phyloP scores from a whole-genome alignment of 2,329 filamentous ascomycete genomes.

The Colletotrichum truncatum region DNA sequence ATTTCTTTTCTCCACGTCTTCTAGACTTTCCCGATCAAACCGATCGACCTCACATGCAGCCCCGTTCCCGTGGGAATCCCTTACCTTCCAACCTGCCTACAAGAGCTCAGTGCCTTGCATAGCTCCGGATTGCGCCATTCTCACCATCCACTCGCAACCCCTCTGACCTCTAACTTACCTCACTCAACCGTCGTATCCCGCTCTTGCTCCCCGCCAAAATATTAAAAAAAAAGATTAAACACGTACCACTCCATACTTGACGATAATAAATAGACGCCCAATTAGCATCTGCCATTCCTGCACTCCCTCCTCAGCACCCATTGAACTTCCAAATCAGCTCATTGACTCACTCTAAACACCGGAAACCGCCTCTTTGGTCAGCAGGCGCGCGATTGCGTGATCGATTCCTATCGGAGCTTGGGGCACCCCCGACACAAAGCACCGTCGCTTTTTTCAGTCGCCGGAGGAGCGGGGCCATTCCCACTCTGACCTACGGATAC shows the following conservation, averaged over 20 bases:
- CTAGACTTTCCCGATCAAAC: constrained; percentile 14
- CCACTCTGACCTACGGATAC: constrained; percentile 19
- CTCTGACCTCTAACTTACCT: background rate
- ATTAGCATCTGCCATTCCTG: background rate
- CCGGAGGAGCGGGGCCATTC: constrained; percentile 22
- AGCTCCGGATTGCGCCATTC: constrained; percentile 26
- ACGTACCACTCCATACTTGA: background rate
- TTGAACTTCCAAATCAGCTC: background rate
- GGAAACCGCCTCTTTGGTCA: constrained; percentile 13
- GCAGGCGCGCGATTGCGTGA: constrained; percentile 32
- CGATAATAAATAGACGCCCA: background rate
- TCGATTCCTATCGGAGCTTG: constrained; percentile 24
- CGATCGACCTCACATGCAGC: constrained; percentile 12
- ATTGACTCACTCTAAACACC: constrained; percentile 25
- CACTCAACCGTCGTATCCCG: background rate
- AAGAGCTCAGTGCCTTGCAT: constrained; percentile 27
- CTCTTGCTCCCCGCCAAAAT: background rate
- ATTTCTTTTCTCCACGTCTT: background rate
- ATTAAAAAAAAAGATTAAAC: no score
- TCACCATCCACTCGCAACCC: constrained; percentile 2
- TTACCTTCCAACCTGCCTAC: constrained; percentile 21
- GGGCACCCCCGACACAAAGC: constrained; percentile 14
- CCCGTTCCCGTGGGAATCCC: background rate
- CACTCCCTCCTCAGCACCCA: background rate
- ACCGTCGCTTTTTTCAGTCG: constrained; percentile 11